A percentile compares a stretch with the other conserved stretches of the same genome.
Conservation (phyloP, 2,329 filamentous ascomycete genomes). For the Emydomyces testavorans region DNA sequence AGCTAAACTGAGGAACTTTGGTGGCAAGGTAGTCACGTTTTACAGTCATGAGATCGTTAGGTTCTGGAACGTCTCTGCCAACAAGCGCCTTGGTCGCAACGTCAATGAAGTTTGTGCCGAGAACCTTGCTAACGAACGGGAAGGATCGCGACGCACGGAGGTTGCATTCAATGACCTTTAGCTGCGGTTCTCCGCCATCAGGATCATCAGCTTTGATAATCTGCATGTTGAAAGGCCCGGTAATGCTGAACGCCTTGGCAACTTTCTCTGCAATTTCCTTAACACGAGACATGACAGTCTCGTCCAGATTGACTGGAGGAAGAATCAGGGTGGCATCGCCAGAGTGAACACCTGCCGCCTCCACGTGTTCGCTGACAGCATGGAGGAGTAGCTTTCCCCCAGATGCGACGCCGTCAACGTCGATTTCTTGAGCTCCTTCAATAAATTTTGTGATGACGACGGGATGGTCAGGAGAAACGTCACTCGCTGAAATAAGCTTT, state of each 20-base stretch:
- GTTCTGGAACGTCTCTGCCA: slow-evolving; percentile 70
- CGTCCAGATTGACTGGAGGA: slow-evolving; percentile 69
- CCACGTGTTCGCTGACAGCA: slow-evolving; percentile 88
- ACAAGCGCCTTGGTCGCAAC: slow-evolving; percentile 86
- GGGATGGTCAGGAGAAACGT: slow-evolving; percentile 89
- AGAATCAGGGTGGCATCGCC: slow-evolving; percentile 92
- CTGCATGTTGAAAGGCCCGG: slow-evolving; percentile 99
- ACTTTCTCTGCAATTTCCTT: slow-evolving; percentile 96
- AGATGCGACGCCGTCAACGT: slow-evolving; percentile 85
- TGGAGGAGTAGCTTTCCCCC: slow-evolving; percentile 79
- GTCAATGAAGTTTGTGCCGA: slow-evolving; percentile 94
- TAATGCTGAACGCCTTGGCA: slow-evolving; percentile 92
- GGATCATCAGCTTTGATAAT: slow-evolving; percentile 85
- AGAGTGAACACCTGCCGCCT: slow-evolving; percentile 95
- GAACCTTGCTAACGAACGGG: slow-evolving; percentile 95
- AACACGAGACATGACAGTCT: slow-evolving; percentile 66
- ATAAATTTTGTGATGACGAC: slow-evolving; percentile 99
- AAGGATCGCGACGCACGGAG: slow-evolving; percentile 94
- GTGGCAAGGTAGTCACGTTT: slow-evolving; percentile 89
- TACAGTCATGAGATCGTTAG: slow-evolving; percentile 74
- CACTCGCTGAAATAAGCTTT: slow-evolving; percentile 80
- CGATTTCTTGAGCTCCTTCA: slow-evolving; percentile 89
- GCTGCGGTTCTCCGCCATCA: slow-evolving; percentile 59
- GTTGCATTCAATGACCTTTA: slow-evolving; percentile 98
- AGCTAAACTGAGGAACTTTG: slow-evolving; percentile 98